phyloP scores from a whole-genome alignment of 2,329 filamentous ascomycete species.

The Hypoxylon sp. region DNA sequence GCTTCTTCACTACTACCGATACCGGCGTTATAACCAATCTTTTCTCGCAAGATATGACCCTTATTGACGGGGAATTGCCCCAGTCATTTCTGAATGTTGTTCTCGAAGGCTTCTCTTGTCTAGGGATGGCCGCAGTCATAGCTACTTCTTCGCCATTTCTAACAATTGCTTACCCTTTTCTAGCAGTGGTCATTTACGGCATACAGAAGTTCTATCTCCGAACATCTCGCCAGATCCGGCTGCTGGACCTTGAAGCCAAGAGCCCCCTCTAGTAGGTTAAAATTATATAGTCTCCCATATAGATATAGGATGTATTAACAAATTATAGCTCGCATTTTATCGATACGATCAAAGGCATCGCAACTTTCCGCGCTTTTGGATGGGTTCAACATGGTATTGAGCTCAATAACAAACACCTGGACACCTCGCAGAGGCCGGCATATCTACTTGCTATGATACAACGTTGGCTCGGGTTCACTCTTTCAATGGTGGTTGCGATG shows the following conservation, averaged over 20 bases:
- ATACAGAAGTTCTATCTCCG: constrained; percentile 66
- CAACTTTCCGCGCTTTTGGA: constrained; percentile 65
- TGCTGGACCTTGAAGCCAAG: constrained; percentile 66
- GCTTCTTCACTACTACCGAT: constrained; percentile 56
- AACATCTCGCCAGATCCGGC: constrained; percentile 66
- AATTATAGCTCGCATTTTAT: constrained; percentile 58
- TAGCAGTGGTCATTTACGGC: constrained; percentile 58
- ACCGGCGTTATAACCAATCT: constrained; percentile 56
- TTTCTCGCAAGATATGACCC: constrained; percentile 59
- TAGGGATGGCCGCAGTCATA: constrained; percentile 62
- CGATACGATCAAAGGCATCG: constrained; percentile 64
- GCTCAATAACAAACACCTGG: constrained; percentile 62
- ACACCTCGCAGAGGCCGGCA: constrained; percentile 65
- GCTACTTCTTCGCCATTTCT: constrained; percentile 58
- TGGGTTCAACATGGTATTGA: constrained; percentile 57
- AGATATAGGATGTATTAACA: constrained; percentile 15
- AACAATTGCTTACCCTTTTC: constrained; percentile 60
- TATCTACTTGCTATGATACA: constrained; percentile 68
- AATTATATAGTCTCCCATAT: background rate
- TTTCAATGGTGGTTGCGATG: constrained; percentile 44
- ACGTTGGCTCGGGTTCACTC: constrained; percentile 48
- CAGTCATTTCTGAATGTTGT: constrained; percentile 46
- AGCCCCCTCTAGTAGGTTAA: constrained; percentile 62
- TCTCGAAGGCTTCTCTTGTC: constrained; percentile 24
- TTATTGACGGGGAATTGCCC: constrained; percentile 58